phyloP scores from a whole-genome alignment of 2,329 filamentous ascomycete genomes.

The Colletotrichum acutatum region DNA sequence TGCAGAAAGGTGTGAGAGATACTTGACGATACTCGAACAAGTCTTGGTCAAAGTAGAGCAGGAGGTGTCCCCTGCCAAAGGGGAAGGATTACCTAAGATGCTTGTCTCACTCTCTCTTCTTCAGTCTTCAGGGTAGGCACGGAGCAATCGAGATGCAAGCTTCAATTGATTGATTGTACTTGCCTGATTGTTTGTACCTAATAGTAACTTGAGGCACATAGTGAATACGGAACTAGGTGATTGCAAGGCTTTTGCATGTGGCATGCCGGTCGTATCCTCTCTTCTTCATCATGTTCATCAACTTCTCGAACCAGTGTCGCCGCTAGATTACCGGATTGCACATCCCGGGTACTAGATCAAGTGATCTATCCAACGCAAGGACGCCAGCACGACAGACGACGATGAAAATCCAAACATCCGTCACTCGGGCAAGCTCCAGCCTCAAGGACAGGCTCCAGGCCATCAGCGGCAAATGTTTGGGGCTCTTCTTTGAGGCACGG shows the following conservation, averaged over 20 bases:
- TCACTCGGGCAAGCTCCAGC: neutral
- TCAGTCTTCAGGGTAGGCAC: neutral
- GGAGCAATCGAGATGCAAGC: neutral
- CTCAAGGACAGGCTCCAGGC: neutral
- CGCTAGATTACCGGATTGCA: neutral
- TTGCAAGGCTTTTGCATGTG: neutral
- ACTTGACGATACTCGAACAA: neutral
- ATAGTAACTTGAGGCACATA: too few relatives aligned
- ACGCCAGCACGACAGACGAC: neutral
- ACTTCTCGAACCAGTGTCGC: neutral
- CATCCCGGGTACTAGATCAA: neutral
- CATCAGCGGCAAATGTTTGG: conserved; percentile 19
- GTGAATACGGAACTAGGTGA: too few relatives aligned
- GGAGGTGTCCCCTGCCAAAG: neutral
- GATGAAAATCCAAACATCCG: conserved; percentile 12
- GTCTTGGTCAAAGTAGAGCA: neutral
- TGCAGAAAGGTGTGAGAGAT: neutral
- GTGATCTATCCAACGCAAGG: neutral
- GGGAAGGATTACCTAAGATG: conserved; percentile 18
- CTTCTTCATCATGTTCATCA: neutral
- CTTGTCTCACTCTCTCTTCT: neutral
- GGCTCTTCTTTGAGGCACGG: conserved; percentile 28
- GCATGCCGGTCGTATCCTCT: neutral
- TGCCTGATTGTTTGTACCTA: neutral
- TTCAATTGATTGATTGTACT: neutral